Conservation (phyloP, 2,329 filamentous ascomycete genomes). For the Colletotrichum echinochloae region DNA sequence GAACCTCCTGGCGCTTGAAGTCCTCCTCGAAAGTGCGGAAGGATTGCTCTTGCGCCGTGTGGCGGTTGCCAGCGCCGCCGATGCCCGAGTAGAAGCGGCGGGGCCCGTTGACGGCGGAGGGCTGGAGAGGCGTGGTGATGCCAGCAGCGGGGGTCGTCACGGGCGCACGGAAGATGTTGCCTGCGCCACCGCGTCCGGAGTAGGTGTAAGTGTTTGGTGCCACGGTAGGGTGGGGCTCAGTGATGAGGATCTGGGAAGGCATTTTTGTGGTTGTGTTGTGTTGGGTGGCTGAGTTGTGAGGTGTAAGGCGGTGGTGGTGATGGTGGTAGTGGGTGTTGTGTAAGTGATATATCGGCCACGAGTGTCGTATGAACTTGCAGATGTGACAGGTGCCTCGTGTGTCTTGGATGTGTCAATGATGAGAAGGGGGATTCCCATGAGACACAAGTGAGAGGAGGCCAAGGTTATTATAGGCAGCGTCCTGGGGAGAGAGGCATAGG, state of each 20-base stretch:
- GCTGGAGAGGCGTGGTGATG: conserved; percentile 61
- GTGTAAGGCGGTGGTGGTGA: not conserved
- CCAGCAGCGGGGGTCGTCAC: conserved; percentile 57
- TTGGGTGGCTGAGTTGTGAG: conserved; percentile 3
- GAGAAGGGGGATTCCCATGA: not conserved
- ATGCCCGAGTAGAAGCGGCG: conserved; percentile 73
- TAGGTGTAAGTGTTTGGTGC: conserved; percentile 61
- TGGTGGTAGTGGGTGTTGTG: conserved; percentile 12
- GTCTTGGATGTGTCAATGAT: conserved; percentile 36
- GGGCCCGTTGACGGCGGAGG: conserved; percentile 55
- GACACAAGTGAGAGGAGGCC: conserved; percentile 19
- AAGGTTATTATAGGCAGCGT: conserved; percentile 36
- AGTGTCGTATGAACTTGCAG: conserved; percentile 34
- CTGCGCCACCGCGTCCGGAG: conserved; percentile 67
- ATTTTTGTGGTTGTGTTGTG: conserved; percentile 47
- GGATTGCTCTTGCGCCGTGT: conserved; percentile 62
- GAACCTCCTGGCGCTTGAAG: conserved; percentile 38
- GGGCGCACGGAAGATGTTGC: conserved; percentile 65
- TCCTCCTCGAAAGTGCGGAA: conserved; percentile 42
- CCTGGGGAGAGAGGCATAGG: conserved; percentile 7
- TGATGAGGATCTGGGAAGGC: conserved; percentile 59
- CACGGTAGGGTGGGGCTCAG: conserved; percentile 62
- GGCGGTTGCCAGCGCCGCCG: conserved; percentile 77
- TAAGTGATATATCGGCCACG: conserved; percentile 26
- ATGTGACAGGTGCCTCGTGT: not conserved